Percentiles rank a stretch among this genome's conserved stretches.
phyloP scores from a whole-genome alignment of 2,329 filamentous ascomycete species.

The Verticillium dahliae region DNA sequence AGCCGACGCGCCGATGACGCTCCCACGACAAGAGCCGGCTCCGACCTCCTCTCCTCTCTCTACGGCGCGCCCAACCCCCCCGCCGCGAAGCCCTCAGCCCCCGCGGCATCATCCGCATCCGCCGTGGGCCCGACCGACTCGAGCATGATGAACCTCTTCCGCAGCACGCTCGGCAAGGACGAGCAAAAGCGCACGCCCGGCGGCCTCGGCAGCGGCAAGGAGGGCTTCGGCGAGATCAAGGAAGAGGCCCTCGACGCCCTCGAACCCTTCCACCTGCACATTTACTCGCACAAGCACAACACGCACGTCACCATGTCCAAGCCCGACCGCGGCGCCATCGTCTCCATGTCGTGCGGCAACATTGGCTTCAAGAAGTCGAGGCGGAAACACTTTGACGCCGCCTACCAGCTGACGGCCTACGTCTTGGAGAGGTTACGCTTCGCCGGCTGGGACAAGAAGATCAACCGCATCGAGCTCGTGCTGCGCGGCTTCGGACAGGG shows the following conservation, averaged over 20 bases:
- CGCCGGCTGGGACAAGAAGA: constrained; percentile 68
- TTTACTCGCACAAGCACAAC: constrained; percentile 88
- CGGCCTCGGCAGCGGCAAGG: background rate
- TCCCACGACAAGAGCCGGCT: constrained; percentile 7
- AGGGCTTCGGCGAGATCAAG: constrained; percentile 3
- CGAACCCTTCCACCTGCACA: constrained; percentile 77
- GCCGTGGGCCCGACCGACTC: background rate
- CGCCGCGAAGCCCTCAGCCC: background rate
- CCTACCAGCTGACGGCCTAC: constrained; percentile 81
- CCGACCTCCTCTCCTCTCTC: constrained; percentile 12
- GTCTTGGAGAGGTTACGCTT: constrained; percentile 81
- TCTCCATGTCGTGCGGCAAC: constrained; percentile 78
- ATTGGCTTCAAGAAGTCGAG: constrained; percentile 84
- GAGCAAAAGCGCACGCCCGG: constrained; percentile 13
- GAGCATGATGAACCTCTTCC: constrained; percentile 20
- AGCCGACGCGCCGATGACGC: constrained; percentile 16
- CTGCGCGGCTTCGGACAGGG: constrained; percentile 81
- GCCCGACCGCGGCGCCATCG: constrained; percentile 70
- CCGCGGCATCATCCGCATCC: background rate
- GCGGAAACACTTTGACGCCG: constrained; percentile 80
- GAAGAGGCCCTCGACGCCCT: constrained; percentile 19
- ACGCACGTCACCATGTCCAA: constrained; percentile 86
- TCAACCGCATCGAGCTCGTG: constrained; percentile 71
- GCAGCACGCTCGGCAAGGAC: constrained; percentile 25
- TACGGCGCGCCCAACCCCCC: constrained; percentile 6